A percentile compares a stretch with the other conserved stretches of the same genome.
These are phyloP conservation scores for Cystofilobasidium capitatum DNA, from an alignment of 768 basidiomycete species.

Conservation along the genomic window DNA sequence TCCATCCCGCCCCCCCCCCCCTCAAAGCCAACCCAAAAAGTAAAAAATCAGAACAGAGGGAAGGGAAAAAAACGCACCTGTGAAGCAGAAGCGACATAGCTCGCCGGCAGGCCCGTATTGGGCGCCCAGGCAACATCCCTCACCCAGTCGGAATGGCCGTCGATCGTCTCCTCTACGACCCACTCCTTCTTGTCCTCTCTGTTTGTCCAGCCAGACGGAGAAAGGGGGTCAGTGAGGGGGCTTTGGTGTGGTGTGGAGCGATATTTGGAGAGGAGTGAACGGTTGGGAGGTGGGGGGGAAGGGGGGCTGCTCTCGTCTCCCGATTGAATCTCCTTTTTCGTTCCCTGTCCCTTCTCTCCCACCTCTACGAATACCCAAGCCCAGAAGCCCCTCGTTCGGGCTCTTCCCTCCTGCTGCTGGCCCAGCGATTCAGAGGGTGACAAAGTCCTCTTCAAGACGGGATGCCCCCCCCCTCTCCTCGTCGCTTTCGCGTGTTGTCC, in stretches of 20 bases:
- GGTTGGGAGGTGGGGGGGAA: too few relatives aligned
- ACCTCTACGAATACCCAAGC: too few relatives aligned
- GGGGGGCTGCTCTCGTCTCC: too few relatives aligned
- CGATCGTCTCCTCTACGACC: slow-evolving; percentile 79
- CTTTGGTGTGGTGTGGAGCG: too few relatives aligned
- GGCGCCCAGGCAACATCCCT: slow-evolving; percentile 99
- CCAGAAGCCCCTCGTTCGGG: too few relatives aligned
- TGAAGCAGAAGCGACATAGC: slow-evolving; percentile 90
- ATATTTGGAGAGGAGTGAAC: too few relatives aligned
- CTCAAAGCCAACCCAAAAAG: background rate
- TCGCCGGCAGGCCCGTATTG: slow-evolving; percentile 84
- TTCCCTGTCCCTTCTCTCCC: too few relatives aligned
- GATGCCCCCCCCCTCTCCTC: background rate
- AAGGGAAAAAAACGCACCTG: slow-evolving; percentile 47
- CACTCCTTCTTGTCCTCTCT: slow-evolving; percentile 78
- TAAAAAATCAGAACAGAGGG: background rate
- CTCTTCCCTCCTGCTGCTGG: too few relatives aligned
- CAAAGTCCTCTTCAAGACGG: background rate
- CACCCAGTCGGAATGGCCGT: slow-evolving; percentile 95
- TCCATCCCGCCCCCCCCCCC: background rate
- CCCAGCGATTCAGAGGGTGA: too few relatives aligned
- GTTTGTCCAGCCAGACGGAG: background rate
- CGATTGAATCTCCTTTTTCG: too few relatives aligned
- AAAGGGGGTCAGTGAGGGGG: background rate
- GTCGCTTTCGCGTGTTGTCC: background rate